These are phyloP conservation scores for Saccharomycopsis schoenii DNA, from an alignment of 805 yeast genomes.

Conservation along the genomic window DNA sequence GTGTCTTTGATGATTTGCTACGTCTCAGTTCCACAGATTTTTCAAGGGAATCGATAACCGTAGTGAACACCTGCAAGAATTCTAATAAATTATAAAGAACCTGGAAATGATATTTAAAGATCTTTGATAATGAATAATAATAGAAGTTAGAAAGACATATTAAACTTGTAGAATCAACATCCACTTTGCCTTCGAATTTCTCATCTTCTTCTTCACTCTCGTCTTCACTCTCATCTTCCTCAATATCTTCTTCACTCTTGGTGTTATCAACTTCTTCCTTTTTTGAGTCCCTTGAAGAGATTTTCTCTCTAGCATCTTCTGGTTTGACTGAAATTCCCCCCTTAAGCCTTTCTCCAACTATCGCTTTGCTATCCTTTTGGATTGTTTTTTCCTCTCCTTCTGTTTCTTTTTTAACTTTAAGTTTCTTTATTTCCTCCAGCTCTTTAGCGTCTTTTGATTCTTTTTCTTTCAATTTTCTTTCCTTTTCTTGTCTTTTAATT, in stretches of 20 bases:
- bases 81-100: conserved; percentile 16
- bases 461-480: not conserved
- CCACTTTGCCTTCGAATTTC: not conserved
- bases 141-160: conserved; percentile 12
- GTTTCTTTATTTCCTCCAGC: not conserved
- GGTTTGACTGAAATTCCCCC: not conserved
- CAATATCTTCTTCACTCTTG: not conserved
- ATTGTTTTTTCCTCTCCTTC: not conserved
- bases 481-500: not conserved
- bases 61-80: conserved; percentile 17
- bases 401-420: not conserved
- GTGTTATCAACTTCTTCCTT: not conserved
- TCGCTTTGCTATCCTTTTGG: not conserved
- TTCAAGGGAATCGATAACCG: not conserved
- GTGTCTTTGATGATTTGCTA: not conserved
- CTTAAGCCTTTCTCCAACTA: not conserved
- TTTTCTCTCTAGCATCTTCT: not conserved
- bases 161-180: conserved; percentile 1
- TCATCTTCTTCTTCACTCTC: not conserved
- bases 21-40: not conserved
- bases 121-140: conserved; percentile 8
- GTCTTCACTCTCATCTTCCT: not conserved
- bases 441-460: conserved; percentile 1
- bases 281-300: not conserved
- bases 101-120: conserved; percentile 12